Evolutionary conservation across 257 asterid genomes (phyloP).

Genomic region (Capsicum chinense): DNA sequence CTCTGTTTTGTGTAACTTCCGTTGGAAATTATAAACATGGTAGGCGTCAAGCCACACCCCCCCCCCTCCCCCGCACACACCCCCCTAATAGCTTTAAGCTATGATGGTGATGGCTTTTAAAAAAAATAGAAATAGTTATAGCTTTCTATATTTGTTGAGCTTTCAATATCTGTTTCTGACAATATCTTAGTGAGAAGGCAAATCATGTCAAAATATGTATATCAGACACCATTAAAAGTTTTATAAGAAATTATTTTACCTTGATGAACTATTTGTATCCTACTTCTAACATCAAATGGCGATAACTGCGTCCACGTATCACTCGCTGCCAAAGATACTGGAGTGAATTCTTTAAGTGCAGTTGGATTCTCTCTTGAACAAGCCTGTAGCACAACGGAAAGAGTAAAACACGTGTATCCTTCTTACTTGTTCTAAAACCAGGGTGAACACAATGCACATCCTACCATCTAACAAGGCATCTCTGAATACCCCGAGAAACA

Average conservation of each 20-base stretch:
- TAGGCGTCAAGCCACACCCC: too few relatives aligned
- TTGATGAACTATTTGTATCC: constrained; percentile 44
- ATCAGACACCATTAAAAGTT: neutral
- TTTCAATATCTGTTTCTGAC: neutral
- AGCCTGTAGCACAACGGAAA: constrained; percentile 64
- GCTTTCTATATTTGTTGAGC: neutral
- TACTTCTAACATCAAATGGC: constrained; percentile 74
- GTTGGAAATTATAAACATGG: too few relatives aligned
- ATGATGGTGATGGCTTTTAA: too few relatives aligned
- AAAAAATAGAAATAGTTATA: too few relatives aligned
- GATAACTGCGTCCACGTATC: constrained; percentile 89
- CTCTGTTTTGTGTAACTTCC: too few relatives aligned
- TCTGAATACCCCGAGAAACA: constrained; percentile 77
- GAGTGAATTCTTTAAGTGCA: constrained; percentile 50
- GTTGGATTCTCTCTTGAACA: constrained; percentile 71
- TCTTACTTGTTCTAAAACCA: constrained; percentile 37
- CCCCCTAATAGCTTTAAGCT: too few relatives aligned
- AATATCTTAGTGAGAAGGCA: neutral
- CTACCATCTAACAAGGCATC: constrained; percentile 98
- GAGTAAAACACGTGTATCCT: constrained; percentile 32
- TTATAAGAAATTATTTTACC: constrained; percentile 17
- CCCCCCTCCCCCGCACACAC: too few relatives aligned
- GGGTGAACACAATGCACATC: constrained; percentile 33
- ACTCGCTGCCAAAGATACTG: constrained; percentile 71
- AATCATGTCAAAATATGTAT: neutral